Base-by-base conservation (phyloP, 2,329 filamentous ascomycete species). In the Hortaea sp. region DNA sequence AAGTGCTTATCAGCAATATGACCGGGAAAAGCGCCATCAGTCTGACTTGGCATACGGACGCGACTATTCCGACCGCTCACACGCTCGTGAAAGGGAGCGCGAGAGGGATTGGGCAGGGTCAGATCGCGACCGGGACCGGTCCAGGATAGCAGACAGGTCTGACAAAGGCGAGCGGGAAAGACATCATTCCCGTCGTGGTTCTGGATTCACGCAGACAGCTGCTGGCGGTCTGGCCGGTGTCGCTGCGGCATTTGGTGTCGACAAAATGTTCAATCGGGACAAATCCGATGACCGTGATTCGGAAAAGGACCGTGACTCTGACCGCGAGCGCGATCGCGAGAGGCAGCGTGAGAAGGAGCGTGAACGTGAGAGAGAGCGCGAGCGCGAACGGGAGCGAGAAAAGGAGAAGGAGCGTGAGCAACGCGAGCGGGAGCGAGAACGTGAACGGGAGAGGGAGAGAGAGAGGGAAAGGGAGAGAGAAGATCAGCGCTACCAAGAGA, bases 171-270 rank as follows among this genome's bases (percentile, higher is more conserved):
- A 54, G 20, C 45, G 42, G 20, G 46, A 53, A 10, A 45, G 54
- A 20, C 59, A 58, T 41, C 58, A 60, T 41, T 47, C 53, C 10
- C 53, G 58, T n/a, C 52, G 55, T 27, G 50, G 54, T 11, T 51
- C 57, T 7, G 55, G 57, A 12, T 51, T 60, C 7, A 51, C 57
- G 3, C 53, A 60, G 44, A 57, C 55, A 39, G 58, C 58, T 7
- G 57, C 59, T 27, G 56, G 57, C 41, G 59, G 59, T 29, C 47
- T 63, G n/a, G 59, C 57, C 7, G 60, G 53, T 10, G 59, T 53
- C 44, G 60, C 59, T 45, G 59, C 57, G 4, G 58, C 57, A 20
- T 53, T 59, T 31, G 60, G 60, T 5, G 48, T 62, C 27, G 55
- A 52, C 29, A 53, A 54, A 32, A 43, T 60, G 5, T 47, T 61